Evolutionary conservation across 2,329 filamentous ascomycete species (phyloP).

Genomic region (Colletotrichum magnum): DNA sequence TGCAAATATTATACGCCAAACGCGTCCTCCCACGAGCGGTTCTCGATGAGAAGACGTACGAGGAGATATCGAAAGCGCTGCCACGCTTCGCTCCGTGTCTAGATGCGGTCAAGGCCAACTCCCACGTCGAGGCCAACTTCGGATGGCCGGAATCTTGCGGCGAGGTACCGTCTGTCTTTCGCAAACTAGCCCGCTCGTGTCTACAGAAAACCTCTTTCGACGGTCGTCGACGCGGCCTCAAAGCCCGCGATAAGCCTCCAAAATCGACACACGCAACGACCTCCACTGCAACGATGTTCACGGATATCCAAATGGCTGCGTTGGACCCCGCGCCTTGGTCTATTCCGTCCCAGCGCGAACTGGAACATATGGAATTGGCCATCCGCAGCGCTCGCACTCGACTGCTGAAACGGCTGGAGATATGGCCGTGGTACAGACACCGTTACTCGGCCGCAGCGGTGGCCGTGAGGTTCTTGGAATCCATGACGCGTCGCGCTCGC

Average conservation of each 20-base stretch:
- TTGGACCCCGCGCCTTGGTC: not conserved
- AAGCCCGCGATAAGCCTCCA: not conserved
- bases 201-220: not conserved
- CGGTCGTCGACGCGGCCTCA: no score
- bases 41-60: not conserved
- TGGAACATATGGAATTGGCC: not conserved
- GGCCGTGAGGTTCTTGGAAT: not conserved
- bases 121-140: not conserved
- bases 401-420: not conserved
- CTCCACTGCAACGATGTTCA: no score
- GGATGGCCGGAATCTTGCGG: not conserved
- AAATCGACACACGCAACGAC: not conserved
- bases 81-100: not conserved
- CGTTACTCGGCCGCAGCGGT: constrained; percentile 1
- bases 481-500: not conserved
- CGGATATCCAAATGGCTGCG: not conserved
- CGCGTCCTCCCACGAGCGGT: no score
- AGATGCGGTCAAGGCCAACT: not conserved
- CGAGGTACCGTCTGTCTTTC: not conserved
- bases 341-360: not conserved
- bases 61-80: not conserved
- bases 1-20: not conserved
- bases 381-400: no score
- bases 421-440: not conserved
- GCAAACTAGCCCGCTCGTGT: not conserved